Percentiles rank a stretch among this genome's conserved stretches.
Conservation (phyloP, 2,329 filamentous ascomycete genomes). For the Penicillium sp. region DNA sequence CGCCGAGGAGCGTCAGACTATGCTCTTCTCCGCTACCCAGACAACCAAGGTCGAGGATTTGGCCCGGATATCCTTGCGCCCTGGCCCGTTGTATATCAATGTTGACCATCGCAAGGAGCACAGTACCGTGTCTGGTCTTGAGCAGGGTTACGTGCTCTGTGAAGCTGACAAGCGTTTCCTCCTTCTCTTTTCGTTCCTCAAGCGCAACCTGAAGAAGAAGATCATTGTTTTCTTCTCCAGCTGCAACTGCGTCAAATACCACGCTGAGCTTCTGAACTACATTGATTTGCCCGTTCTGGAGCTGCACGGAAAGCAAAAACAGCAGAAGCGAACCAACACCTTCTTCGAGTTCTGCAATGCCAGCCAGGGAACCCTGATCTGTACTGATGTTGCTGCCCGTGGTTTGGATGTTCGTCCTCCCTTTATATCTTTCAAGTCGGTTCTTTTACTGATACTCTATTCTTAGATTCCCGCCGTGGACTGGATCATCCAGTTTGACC, state of each 20-base stretch:
- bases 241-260: slow-evolving; percentile 94
- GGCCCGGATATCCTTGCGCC: slow-evolving; percentile 86
- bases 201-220: slow-evolving; percentile 92
- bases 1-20: slow-evolving; percentile 84
- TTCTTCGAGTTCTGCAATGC: slow-evolving; percentile 97
- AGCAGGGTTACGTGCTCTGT: slow-evolving; percentile 95
- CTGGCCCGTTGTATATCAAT: slow-evolving; percentile 94
- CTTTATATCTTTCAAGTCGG: not conserved
- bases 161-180: slow-evolving; percentile 93
- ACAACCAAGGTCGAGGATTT: slow-evolving; percentile 98
- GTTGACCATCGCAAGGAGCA: slow-evolving; percentile 89
- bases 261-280: slow-evolving; percentile 93
- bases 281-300: slow-evolving; percentile 90
- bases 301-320: slow-evolving; percentile 94
- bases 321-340: slow-evolving; percentile 97
- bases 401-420: slow-evolving; percentile 73
- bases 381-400: slow-evolving; percentile 93
- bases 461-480: slow-evolving; percentile 84
- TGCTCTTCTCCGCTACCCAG: slow-evolving; percentile 98
- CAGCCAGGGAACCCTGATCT: slow-evolving; percentile 84
- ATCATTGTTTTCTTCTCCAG: slow-evolving; percentile 95
- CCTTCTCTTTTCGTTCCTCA: slow-evolving; percentile 91
- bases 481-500: slow-evolving; percentile 96
- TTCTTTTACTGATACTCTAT: not conserved
- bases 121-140: slow-evolving; percentile 88